Evolutionary conservation across 352 stramenopile species (phyloP), one percentile per base, ranked within the genome.

Genomic region (Blastocystis sp.): DNA sequence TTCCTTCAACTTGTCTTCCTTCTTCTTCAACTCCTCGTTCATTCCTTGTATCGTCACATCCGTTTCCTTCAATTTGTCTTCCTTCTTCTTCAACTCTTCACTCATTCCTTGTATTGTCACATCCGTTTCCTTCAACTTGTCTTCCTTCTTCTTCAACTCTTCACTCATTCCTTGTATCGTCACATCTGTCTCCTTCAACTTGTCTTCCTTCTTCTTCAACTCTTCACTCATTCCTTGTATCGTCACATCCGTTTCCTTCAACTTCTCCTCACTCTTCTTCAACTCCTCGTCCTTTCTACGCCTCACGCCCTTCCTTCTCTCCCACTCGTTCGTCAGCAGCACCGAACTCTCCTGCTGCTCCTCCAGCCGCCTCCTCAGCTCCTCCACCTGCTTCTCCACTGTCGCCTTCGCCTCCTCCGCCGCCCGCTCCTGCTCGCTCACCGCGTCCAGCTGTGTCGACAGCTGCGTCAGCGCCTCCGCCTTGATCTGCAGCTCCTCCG

Each of bases 401-500:
- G 0, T 1, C 59, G 7, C 10, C 59, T 65, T 65, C 59, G 24
- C 24, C 59, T 65, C 59, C 0, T 0, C 21, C 59, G 17, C 59
- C 59, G 17, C 19, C 17, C 21, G 9, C 59, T 34, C 24, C 19
- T 65, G n/a, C 42, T 61, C 66, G 54, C 60, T 81, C n/a, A 52
- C 48, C n/a, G 42, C 21, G 38, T 81, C 71, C 10, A 81, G 9
- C n/a, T 21, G 19, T 1, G 48, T 38, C 54, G 71, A 81, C 45
- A 81, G 43, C 40, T 21, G 21, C 10, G 24, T 45, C 65, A 81
- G 65, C 54, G 60, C 28, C 40, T 40, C 71, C 43, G 34, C 21
- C 28, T 43, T 48, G 9, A 59, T 81, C 54, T 81, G 54, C 10
- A 81, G 43, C 60, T 81, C 71, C 45, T 81, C 71, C 34, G 59